Base-by-base conservation (phyloP, 345 rosid genomes). In the Cardamine resedifolia region DNA sequence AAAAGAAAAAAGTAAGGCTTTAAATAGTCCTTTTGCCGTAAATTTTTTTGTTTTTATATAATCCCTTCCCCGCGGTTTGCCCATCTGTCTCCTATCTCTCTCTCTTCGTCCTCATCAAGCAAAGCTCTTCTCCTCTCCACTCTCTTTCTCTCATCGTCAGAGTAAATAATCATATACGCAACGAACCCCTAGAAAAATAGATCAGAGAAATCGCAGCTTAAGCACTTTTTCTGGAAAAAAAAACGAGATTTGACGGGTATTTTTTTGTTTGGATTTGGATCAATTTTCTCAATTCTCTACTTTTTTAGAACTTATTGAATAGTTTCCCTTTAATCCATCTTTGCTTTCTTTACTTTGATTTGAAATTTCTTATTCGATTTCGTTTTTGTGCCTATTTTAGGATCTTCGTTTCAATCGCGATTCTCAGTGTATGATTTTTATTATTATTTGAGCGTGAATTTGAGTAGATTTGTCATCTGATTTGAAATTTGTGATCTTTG, bases 51-150 rank as follows among this genome's bases (percentile, higher is more conserved):
- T 33, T 7, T 33, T 33, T 8, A 2, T 8, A 33, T 38, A 48
- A 34, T 59, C 49, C n/a, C 64, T 61, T 48, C 71, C 71, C 82
- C 76, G 79, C 72, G 68, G n/a, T 48, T 58, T 67, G 50, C 56
- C 68, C 64, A 63, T 71, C 80, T 66, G 66, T 64, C 74, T 39
- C 19, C 47, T 36, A 0, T 36, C 59, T 20, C 53, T 56, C 18
- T 73, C 64, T 33, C 68, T n/a, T n/a, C 55, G 16, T 49, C 72
- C 30, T 71, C 69, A 60, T 57, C 71, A 56, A 76, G 36, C 66
- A 62, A 70, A 68, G 39, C 64, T 70, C 48, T 51, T 28, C 66
- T n/a, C 36, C 63, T 56, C 36, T 64, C 55, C 71, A 45, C 76
- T 62, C 73, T 43, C 56, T 70, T 61, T 62, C 70, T 72, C 71